These are phyloP conservation scores for Artemisia argyi DNA, from an alignment of 129 eudicot genomes.

Conservation along the genomic window DNA sequence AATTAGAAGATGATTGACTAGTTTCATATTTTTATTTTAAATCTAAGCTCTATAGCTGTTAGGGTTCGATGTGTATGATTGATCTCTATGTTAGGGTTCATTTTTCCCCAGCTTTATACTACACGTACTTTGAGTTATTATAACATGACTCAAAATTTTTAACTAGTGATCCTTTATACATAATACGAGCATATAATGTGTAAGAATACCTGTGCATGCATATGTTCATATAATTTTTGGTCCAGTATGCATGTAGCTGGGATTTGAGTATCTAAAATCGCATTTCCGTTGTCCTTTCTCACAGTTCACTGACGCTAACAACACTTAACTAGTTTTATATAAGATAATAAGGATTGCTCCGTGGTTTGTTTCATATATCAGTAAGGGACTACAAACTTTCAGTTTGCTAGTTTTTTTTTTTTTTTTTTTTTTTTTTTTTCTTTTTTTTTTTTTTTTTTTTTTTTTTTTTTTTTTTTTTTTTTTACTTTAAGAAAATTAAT, in stretches of 20 bases:
- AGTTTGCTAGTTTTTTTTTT: neutral
- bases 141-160: no score
- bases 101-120: neutral
- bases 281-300: conserved; percentile 6
- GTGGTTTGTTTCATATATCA: conserved; percentile 15
- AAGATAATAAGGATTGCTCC: neutral
- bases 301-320: neutral
- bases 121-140: no score
- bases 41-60: neutral
- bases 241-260: neutral
- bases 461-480: neutral
- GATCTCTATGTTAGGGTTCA: neutral
- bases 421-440: conserved; percentile 3
- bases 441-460: neutral
- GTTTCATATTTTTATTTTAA: neutral
- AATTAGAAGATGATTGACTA: neutral
- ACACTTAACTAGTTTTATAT: neutral
- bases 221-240: neutral
- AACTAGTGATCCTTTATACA: neutral
- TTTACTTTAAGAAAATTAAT: neutral
- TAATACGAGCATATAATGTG: conserved; percentile 7
- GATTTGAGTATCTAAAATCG: conserved; percentile 9
- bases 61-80: neutral
- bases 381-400: neutral
- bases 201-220: conserved; percentile 4